Conservation (phyloP, 2,329 filamentous ascomycete genomes). For the Penicillium sp. region DNA sequence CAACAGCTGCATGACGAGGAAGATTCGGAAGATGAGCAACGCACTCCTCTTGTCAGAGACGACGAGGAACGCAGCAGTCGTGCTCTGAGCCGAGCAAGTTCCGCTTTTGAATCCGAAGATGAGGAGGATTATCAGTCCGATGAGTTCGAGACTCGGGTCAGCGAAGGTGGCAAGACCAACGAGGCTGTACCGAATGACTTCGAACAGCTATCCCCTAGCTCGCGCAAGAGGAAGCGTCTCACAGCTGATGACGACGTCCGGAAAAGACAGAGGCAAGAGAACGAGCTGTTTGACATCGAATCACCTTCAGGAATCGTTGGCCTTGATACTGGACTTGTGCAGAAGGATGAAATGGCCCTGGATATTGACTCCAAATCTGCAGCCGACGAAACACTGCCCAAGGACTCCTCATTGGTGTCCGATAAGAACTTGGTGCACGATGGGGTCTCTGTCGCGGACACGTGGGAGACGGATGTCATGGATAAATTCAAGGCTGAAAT, state of each 20-base stretch:
- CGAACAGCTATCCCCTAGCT: conserved; percentile 50
- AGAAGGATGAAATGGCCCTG: conserved; percentile 1
- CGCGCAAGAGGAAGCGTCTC: conserved; percentile 69
- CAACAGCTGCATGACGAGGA: conserved; percentile 67
- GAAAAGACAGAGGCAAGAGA: conserved; percentile 78
- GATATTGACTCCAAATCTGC: conserved; percentile 4
- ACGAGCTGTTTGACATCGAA: conserved; percentile 66
- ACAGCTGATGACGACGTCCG: conserved; percentile 62
- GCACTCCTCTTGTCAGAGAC: conserved; percentile 62
- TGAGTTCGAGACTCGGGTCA: conserved; percentile 7
- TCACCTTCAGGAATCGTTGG: conserved; percentile 44
- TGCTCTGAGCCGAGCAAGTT: conserved; percentile 64
- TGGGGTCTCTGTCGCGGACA: conserved; percentile 21
- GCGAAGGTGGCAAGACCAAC: conserved; percentile 16
- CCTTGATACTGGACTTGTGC: conserved; percentile 3
- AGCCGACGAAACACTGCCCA: conserved; percentile 3
- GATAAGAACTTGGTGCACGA: conserved; percentile 1
- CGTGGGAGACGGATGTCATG: conserved; percentile 19
- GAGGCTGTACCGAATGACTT: conserved; percentile 24
- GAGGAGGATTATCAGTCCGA: conserved; percentile 37
- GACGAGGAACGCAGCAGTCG: conserved; percentile 82
- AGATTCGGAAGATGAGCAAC: conserved; percentile 82
- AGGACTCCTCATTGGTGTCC: conserved; percentile 1
- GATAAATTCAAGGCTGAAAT: conserved; percentile 46
- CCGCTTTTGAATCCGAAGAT: conserved; percentile 48